A percentile compares a stretch with the other conserved stretches of the same genome.
Evolutionary conservation across 495 filamentous ascomycete species (phyloP).

Genomic region (Tuber calosporum): DNA sequence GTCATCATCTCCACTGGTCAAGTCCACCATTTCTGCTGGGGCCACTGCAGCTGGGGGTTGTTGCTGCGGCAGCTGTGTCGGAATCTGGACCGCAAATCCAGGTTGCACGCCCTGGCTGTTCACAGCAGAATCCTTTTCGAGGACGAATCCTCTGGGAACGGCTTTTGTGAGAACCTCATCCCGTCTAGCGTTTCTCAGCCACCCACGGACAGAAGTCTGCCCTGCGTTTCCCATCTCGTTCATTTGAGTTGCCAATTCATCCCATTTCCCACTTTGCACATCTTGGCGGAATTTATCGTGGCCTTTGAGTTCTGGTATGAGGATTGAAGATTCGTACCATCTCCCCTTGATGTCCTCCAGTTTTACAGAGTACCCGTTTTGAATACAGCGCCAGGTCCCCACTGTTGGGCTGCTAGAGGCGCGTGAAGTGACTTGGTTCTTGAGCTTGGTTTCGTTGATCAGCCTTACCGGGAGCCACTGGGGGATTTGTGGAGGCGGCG

Average conservation of each 20-base stretch:
- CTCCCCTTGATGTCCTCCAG: conserved; percentile 55
- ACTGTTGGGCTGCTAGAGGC: conserved; percentile 4
- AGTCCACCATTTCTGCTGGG: conserved; percentile 29
- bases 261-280: conserved; percentile 29
- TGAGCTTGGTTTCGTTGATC: conserved; percentile 22
- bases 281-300: conserved; percentile 40
- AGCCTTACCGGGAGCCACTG: conserved; percentile 29
- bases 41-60: conserved; percentile 9
- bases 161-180: conserved; percentile 32
- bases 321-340: conserved; percentile 55
- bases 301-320: conserved; percentile 49
- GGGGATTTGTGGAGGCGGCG: conserved; percentile 21
- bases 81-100: conserved; percentile 15
- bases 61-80: conserved; percentile 7
- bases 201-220: conserved; percentile 20
- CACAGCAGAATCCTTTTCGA: conserved; percentile 25
- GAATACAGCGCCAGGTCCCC: conserved; percentile 30
- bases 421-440: conserved; percentile 21
- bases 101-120: neutral
- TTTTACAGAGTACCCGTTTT: conserved; percentile 33
- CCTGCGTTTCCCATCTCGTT: conserved; percentile 41
- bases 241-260: conserved; percentile 39
- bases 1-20: conserved; percentile 36
- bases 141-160: conserved; percentile 25
- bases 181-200: conserved; percentile 28